Base-by-base conservation (phyloP, 441 rosid species). In the Populus trichocarpa region DNA sequence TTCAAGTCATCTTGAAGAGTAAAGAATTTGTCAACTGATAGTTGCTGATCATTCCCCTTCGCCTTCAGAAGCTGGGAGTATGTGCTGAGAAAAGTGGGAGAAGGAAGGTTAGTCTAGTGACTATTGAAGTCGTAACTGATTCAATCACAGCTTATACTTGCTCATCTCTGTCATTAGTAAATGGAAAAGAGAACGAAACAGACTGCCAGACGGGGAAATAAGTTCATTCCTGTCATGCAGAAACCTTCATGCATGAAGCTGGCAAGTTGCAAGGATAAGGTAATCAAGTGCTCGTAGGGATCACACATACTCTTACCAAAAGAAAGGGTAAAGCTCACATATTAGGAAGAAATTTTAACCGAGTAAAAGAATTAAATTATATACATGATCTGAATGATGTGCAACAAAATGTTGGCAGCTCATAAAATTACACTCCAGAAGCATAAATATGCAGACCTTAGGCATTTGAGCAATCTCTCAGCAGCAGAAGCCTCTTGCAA, bases 401-500 rank as follows among this genome's bases (percentile, higher is more conserved):
- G n/a, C 61, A 53, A 18, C 8, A 53, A 18, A 53, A 50, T 53
- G 61, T 18, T 53, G 61, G 22, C 9, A 6, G 22, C 2, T 53
- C n/a, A 2, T 53, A 6, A 53, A 53, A 53, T 53, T 53, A 53
- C 61, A 53, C 61, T 53, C n/a, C 61, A 18, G 69, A 13, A 28
- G 33, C 18, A 14, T 30, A 66, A 35, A 71, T n/a, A 40, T 69
- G 30, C 79, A 32, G n/a, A 90, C 95, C 92, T 88, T 78, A 91
- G 83, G 81, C 94, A 90, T 76, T 87, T 90, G 70, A 94, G 91
- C 83, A 89, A 83, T 83, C 88, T 84, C 75, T 92, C 90, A 35
- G 90, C 78, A 67, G 92, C 90, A 66, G 95, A 86, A 79, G 96
- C 95, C 80, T 92, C 93, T 84, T 88, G 84, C 79, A 91, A 81